Conservation (phyloP, 73 alveolate genomes). For the Paraurostyla sp. region DNA sequence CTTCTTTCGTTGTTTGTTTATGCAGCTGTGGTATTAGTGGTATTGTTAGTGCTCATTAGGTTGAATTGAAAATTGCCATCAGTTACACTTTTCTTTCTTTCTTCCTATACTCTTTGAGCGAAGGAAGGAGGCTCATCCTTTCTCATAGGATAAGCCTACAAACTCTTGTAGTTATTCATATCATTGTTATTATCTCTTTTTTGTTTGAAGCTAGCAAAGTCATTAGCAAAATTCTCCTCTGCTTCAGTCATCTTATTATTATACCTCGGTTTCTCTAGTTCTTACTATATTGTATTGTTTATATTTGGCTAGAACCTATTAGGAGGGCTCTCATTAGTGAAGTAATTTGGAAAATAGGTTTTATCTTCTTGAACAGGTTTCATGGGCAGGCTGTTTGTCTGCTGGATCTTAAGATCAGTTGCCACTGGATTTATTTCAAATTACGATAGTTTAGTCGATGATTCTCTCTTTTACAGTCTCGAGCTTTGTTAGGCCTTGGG, state of each 20-base stretch:
- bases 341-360: not conserved
- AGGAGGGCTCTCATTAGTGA: not conserved
- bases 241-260: not conserved
- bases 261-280: not conserved
- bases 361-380: not conserved
- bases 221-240: not conserved
- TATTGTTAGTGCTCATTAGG: not conserved
- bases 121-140: slow-evolving; percentile 17
- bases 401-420: too few species aligned
- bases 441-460: not conserved
- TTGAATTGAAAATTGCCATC: not conserved
- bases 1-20: too few species aligned
- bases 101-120: not conserved
- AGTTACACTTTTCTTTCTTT: not conserved
- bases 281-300: not conserved
- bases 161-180: not conserved
- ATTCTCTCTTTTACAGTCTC: not conserved
- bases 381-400: too few species aligned
- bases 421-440: not conserved
- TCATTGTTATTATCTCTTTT: not conserved
- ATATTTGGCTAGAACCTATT: not conserved
- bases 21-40: not conserved
- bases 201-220: not conserved
- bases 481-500: not conserved
- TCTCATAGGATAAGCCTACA: slow-evolving; percentile 3